Percentiles rank a stretch among this genome's conserved stretches.
phyloP scores from a whole-genome alignment of 23 red algal species.

The Cyanidium caldarium region DNA sequence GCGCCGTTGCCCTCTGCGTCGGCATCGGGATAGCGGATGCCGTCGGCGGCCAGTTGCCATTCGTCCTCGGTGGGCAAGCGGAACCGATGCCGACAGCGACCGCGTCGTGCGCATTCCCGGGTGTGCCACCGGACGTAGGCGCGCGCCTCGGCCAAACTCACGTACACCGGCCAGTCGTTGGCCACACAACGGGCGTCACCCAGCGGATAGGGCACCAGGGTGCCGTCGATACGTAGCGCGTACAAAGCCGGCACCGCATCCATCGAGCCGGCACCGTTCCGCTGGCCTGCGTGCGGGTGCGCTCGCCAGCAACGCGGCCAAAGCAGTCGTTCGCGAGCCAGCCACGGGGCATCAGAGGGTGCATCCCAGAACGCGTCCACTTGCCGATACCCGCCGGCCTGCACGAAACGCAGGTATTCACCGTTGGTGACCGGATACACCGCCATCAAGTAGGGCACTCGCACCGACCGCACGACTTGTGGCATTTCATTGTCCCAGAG shows the following conservation, averaged over 20 bases:
- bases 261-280: background rate
- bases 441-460: conserved; percentile 8
- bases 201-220: background rate
- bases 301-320: conserved; percentile 23
- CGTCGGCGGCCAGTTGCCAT: conserved; percentile 35
- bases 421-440: conserved; percentile 52
- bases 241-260: background rate
- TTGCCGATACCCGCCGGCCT: conserved; percentile 51
- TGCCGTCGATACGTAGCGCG: background rate
- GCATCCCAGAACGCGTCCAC: conserved; percentile 18
- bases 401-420: conserved; percentile 43
- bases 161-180: conserved; percentile 40
- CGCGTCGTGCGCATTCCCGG: background rate
- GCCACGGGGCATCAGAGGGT: background rate
- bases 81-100: background rate
- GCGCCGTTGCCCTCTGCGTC: background rate
- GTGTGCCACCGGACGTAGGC: conserved; percentile 60
- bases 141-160: conserved; percentile 72
- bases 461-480: background rate
- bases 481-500: conserved; percentile 82
- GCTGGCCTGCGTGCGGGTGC: background rate
- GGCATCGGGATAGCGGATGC: background rate
- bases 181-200: background rate
- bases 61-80: conserved; percentile 51
- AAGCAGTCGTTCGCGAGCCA: background rate